These are phyloP conservation scores for Syzygium oleosum DNA, from an alignment of 345 rosid genomes.

Conservation along the genomic window DNA sequence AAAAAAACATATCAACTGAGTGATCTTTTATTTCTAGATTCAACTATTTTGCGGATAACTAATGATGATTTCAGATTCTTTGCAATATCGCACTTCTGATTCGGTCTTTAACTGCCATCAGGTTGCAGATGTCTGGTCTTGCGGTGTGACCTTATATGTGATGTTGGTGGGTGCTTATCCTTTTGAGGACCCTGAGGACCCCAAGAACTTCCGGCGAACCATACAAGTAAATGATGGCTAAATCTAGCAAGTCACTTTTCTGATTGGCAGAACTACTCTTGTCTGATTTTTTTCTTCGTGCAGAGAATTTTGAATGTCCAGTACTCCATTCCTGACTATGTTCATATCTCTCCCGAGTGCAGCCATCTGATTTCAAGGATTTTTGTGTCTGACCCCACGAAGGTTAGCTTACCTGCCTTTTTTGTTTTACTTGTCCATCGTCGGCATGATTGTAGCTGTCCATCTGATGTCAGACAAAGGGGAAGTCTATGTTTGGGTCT, in stretches of 20 bases:
- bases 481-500: background rate
- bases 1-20: background rate
- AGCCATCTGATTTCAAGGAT: slow-evolving; percentile 86
- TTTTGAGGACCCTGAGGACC: slow-evolving; percentile 96
- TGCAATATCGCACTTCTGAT: background rate
- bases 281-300: slow-evolving; percentile 5
- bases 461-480: background rate
- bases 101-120: slow-evolving; percentile 13
- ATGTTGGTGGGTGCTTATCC: slow-evolving; percentile 99
- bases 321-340: slow-evolving; percentile 90
- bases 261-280: background rate
- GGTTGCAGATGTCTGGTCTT: slow-evolving; percentile 99
- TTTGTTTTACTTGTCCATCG: background rate
- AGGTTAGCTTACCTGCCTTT: slow-evolving; percentile 31
- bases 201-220: slow-evolving; percentile 87
- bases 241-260: background rate
- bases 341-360: slow-evolving; percentile 91
- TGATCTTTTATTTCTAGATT: background rate
- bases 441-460: background rate
- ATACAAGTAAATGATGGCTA: slow-evolving; percentile 50
- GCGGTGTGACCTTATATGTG: slow-evolving; percentile 94
- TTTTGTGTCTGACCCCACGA: slow-evolving; percentile 87
- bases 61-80: background rate
- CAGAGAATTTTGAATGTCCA: slow-evolving; percentile 97
- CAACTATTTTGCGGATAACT: background rate